phyloP scores from a whole-genome alignment of 2,329 filamentous ascomycete species.

The Diaporthe ilicicola region DNA sequence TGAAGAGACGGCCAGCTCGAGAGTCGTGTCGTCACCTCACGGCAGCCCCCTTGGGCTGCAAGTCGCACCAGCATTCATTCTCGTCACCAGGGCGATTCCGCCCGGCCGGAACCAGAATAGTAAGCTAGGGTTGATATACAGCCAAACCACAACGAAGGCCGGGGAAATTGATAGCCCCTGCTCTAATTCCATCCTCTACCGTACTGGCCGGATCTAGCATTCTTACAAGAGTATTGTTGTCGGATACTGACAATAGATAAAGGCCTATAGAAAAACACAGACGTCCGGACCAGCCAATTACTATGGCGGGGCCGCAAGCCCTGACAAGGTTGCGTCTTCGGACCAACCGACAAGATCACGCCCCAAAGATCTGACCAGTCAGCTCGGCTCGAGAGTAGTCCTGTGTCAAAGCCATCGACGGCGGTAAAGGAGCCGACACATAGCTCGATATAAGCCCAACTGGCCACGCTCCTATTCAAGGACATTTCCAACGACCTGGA shows the following conservation, averaged over 20 bases:
- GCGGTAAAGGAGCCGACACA: background rate
- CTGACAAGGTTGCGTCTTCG: background rate
- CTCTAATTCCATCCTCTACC: background rate
- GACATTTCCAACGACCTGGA: background rate
- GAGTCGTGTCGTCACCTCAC: background rate
- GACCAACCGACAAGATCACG: background rate
- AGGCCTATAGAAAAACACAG: background rate
- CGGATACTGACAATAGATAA: background rate
- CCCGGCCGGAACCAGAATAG: background rate
- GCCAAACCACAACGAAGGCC: background rate
- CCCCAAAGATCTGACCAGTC: background rate
- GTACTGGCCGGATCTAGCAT: background rate
- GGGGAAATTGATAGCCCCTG: background rate
- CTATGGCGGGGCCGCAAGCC: background rate
- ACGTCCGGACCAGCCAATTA: background rate
- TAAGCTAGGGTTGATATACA: background rate
- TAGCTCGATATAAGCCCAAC: constrained; percentile 4
- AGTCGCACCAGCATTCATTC: background rate
- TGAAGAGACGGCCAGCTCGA: background rate
- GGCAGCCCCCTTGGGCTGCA: background rate
- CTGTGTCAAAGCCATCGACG: constrained; percentile 1
- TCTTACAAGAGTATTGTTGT: background rate
- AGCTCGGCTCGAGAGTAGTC: background rate
- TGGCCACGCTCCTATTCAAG: background rate
- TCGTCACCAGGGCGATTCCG: background rate